A percentile compares a stretch with the other conserved stretches of the same genome.
phyloP scores from a whole-genome alignment of 208 protist species.

The Pavlovales sp. region DNA sequence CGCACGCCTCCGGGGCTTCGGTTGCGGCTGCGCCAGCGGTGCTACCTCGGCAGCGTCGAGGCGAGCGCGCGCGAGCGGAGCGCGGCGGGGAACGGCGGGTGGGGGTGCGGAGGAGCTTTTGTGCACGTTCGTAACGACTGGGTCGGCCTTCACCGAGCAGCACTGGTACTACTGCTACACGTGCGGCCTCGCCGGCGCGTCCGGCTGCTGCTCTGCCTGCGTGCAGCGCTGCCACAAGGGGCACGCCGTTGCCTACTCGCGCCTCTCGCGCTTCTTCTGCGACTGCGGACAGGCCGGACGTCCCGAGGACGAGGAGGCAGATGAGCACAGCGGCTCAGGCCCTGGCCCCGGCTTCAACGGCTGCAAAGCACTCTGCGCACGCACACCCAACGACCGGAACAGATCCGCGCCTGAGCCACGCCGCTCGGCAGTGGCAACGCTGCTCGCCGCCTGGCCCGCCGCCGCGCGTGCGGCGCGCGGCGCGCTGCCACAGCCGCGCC shows the following conservation, averaged over 20 bases:
- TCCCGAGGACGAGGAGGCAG: too few species aligned
- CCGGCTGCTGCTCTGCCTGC: constrained; percentile 68
- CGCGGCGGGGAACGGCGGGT: too few species aligned
- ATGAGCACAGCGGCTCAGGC: too few species aligned
- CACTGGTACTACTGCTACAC: constrained; percentile 73
- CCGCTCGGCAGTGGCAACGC: not conserved
- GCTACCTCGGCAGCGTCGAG: too few species aligned
- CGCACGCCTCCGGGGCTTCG: not conserved
- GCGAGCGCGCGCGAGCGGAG: too few species aligned
- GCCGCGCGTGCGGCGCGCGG: too few species aligned
- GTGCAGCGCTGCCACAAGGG: constrained; percentile 62
- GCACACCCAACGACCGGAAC: too few species aligned
- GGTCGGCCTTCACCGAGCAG: constrained; percentile 60
- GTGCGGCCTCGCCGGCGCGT: constrained; percentile 60
- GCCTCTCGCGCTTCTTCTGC: constrained; percentile 65
- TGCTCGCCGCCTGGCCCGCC: not conserved
- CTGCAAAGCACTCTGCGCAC: too few species aligned
- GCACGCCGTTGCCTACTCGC: constrained; percentile 58
- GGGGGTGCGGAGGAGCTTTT: not conserved
- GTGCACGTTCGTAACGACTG: constrained; percentile 55
- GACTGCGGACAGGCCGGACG: constrained; percentile 61
- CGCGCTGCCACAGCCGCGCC: too few species aligned
- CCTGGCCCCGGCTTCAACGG: too few species aligned
- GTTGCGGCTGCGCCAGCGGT: not conserved
- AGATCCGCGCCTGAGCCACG: too few species aligned